phyloP scores from a whole-genome alignment of 345 rosid species.

The Boechera stricta region DNA sequence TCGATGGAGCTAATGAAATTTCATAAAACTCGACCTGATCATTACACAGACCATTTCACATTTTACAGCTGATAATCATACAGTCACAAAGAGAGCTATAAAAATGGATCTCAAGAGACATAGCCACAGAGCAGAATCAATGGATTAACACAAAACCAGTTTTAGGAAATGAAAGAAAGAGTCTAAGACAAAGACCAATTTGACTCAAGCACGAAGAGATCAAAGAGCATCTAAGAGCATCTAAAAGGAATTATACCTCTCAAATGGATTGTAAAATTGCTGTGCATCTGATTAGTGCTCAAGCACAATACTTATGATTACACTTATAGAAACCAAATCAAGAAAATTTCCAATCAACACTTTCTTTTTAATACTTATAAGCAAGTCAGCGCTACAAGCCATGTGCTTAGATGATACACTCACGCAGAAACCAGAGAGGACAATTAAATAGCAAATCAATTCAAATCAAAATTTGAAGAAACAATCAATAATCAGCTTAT shows the following conservation, averaged over 20 bases:
- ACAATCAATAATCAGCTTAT: conserved; percentile 28
- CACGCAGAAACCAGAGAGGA: conserved; percentile 25
- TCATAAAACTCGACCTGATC: background rate
- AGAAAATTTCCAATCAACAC: conserved; percentile 27
- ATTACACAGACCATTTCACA: background rate
- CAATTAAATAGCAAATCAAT: conserved; percentile 30
- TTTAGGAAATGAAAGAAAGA: conserved; percentile 29
- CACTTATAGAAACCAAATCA: background rate
- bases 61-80: background rate
- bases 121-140: conserved; percentile 13
- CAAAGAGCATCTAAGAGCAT: conserved; percentile 9
- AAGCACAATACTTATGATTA: conserved; percentile 35
- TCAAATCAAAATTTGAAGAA: conserved; percentile 22
- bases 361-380: background rate
- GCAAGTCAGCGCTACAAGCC: conserved; percentile 44
- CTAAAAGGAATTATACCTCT: conserved; percentile 27
- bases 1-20: background rate
- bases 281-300: conserved; percentile 34
- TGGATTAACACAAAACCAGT: background rate
- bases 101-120: conserved; percentile 11
- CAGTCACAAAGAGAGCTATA: conserved; percentile 5
- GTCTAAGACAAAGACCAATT: conserved; percentile 21
- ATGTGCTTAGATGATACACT: conserved; percentile 32
- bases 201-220: conserved; percentile 44
- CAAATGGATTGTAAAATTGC: conserved; percentile 1